Evolutionary conservation across 164 flowering plant species (phyloP).

Genomic region (Aristolochia fimbriata): DNA sequence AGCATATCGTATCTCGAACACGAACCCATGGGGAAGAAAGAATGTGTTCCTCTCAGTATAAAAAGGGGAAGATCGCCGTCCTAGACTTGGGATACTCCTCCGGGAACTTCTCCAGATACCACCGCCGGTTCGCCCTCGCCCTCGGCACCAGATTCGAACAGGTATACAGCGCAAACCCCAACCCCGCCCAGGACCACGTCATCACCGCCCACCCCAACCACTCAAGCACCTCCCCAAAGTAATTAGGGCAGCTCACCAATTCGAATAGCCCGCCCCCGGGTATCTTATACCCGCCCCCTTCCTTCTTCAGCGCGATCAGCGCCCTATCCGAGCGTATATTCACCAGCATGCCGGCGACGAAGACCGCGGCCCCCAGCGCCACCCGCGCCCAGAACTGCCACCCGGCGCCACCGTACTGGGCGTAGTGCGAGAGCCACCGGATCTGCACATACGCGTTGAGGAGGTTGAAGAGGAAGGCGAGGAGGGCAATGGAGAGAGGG

Average conservation of each 20-base stretch:
- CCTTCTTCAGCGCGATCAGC: slow-evolving; percentile 43
- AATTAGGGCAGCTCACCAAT: slow-evolving; percentile 78
- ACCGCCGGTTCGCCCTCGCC: slow-evolving; percentile 50
- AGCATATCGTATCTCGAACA: no score
- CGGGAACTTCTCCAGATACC: slow-evolving; percentile 80
- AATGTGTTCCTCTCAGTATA: slow-evolving; percentile 28
- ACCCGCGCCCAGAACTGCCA: slow-evolving; percentile 55
- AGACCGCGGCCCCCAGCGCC: slow-evolving; percentile 36
- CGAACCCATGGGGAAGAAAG: no score
- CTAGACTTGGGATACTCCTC: slow-evolving; percentile 76
- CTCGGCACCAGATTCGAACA: slow-evolving; percentile 82
- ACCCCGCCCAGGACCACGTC: slow-evolving; percentile 76
- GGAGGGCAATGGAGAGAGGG: slow-evolving; percentile 50
- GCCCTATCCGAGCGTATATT: slow-evolving; percentile 59
- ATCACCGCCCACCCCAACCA: slow-evolving; percentile 90
- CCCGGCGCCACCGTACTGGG: slow-evolving; percentile 22
- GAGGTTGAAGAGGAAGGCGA: slow-evolving; percentile 63
- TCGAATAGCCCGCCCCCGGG: slow-evolving; percentile 80
- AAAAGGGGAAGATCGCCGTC: slow-evolving; percentile 72
- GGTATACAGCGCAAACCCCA: slow-evolving; percentile 71
- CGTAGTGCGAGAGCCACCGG: slow-evolving; percentile 65
- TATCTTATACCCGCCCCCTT: slow-evolving; percentile 50
- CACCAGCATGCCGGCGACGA: slow-evolving; percentile 47
- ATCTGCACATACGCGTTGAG: slow-evolving; percentile 62
- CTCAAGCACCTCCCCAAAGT: slow-evolving; percentile 82